Percentiles rank a stretch among this genome's conserved stretches.
Evolutionary conservation across 768 basidiomycete species (phyloP).

Genomic region (Phanerochaete sordida): DNA sequence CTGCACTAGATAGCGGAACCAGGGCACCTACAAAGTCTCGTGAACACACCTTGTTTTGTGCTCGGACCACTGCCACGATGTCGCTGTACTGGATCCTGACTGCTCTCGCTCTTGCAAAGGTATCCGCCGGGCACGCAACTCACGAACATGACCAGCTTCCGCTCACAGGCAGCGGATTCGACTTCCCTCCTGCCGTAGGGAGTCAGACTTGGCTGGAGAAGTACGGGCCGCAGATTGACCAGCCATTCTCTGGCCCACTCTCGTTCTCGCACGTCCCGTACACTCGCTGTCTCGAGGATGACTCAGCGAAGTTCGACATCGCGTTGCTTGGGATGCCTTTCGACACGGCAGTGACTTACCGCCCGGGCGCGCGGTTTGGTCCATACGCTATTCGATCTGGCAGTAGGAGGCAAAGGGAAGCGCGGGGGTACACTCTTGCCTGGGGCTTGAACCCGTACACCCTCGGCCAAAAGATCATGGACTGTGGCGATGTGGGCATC

Average conservation of each 20-base stretch:
- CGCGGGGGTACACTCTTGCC: slow-evolving; percentile 64
- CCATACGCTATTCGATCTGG: slow-evolving; percentile 83
- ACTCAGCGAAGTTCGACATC: slow-evolving; percentile 57
- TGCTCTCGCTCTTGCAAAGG: background rate
- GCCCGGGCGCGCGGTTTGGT: slow-evolving; percentile 79
- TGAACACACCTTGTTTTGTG: background rate
- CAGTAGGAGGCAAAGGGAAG: slow-evolving; percentile 59
- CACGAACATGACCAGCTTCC: background rate
- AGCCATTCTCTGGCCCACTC: slow-evolving; percentile 74
- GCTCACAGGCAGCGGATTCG: background rate
- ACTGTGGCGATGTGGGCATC: slow-evolving; percentile 74
- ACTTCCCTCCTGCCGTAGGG: background rate
- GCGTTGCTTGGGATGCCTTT: slow-evolving; percentile 81
- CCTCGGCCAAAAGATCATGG: slow-evolving; percentile 56
- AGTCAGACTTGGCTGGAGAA: slow-evolving; percentile 58
- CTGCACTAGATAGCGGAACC: background rate
- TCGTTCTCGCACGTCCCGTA: slow-evolving; percentile 85
- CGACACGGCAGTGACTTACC: slow-evolving; percentile 55
- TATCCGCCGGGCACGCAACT: background rate
- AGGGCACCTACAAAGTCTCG: background rate
- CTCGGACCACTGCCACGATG: background rate
- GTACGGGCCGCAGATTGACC: slow-evolving; percentile 74
- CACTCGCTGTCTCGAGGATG: slow-evolving; percentile 62
- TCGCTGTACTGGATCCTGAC: background rate
- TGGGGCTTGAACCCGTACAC: slow-evolving; percentile 70